phyloP scores from a whole-genome alignment of 345 rosid species.

The Sisymbrium altissimum region DNA sequence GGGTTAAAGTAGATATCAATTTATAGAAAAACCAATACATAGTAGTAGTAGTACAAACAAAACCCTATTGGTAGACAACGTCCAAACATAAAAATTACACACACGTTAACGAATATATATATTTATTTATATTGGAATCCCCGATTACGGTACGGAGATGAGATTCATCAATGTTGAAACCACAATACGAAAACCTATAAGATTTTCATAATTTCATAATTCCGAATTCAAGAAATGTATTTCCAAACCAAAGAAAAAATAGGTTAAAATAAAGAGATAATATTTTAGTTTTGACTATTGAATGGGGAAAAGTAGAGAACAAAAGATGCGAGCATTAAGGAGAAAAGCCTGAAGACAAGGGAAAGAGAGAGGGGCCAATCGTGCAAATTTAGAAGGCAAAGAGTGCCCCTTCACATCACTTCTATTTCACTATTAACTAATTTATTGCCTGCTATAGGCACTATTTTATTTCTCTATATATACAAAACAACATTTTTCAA shows the following conservation, averaged over 20 bases:
- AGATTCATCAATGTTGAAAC: not conserved
- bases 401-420: conserved; percentile 29
- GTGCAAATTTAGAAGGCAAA: conserved; percentile 1
- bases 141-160: not conserved
- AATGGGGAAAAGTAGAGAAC: conserved; percentile 6
- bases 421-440: conserved; percentile 16
- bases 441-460: not conserved
- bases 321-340: conserved; percentile 29
- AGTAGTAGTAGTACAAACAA: not conserved
- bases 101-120: not conserved
- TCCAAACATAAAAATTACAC: not conserved
- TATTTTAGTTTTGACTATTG: not conserved
- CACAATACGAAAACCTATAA: not conserved
- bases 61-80: not conserved
- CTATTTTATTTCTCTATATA: not conserved
- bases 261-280: not conserved
- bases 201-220: not conserved
- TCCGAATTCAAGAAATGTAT: not conserved
- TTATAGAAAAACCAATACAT: too few species aligned
- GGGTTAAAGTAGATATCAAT: too few species aligned
- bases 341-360: conserved; percentile 37
- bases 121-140: too few species aligned
- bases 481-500: not conserved
- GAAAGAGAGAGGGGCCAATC: conserved; percentile 29
- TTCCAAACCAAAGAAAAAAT: too few species aligned